Evolutionary conservation across 257 asterid species (phyloP).

Genomic region (Nicotiana tomentosiformis): DNA sequence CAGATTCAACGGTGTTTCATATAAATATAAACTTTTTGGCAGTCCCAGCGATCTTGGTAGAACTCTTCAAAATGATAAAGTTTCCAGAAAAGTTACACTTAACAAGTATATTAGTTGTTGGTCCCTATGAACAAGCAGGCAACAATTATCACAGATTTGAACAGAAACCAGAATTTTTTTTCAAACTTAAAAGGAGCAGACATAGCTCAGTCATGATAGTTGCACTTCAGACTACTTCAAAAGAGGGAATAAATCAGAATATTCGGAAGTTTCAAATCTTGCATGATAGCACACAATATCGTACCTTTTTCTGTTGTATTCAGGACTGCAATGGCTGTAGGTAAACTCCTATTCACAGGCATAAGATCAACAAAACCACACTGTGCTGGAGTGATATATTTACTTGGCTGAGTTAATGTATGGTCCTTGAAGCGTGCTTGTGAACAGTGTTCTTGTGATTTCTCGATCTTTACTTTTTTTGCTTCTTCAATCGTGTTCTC

Average conservation of each 20-base stretch:
- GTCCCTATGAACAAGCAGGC: neutral
- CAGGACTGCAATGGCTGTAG: slow-evolving; percentile 14
- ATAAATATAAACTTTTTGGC: neutral
- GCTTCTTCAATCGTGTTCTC: slow-evolving; percentile 20
- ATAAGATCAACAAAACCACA: slow-evolving; percentile 24
- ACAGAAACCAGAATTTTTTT: neutral
- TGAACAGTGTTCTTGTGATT: slow-evolving; percentile 25
- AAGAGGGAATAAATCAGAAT: neutral
- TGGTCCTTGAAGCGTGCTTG: slow-evolving; percentile 6
- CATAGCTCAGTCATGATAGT: neutral
- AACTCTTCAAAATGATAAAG: neutral
- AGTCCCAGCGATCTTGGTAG: neutral
- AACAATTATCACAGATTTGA: neutral
- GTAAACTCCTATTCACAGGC: slow-evolving; percentile 21
- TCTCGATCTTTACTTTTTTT: slow-evolving; percentile 23
- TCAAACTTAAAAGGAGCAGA: neutral
- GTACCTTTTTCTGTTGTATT: slow-evolving; percentile 34
- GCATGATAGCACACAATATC: slow-evolving; percentile 15
- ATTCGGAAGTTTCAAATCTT: neutral
- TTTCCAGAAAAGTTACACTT: neutral
- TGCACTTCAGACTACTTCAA: neutral
- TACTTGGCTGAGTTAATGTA: slow-evolving; percentile 20
- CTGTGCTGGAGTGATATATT: slow-evolving; percentile 11
- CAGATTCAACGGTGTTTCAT: neutral
- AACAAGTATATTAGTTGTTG: neutral